A percentile compares a stretch with the other conserved stretches of the same genome.
Evolutionary conservation across 2,329 filamentous ascomycete species (phyloP).

Genomic region (Sphaerostilbella broomeana): DNA sequence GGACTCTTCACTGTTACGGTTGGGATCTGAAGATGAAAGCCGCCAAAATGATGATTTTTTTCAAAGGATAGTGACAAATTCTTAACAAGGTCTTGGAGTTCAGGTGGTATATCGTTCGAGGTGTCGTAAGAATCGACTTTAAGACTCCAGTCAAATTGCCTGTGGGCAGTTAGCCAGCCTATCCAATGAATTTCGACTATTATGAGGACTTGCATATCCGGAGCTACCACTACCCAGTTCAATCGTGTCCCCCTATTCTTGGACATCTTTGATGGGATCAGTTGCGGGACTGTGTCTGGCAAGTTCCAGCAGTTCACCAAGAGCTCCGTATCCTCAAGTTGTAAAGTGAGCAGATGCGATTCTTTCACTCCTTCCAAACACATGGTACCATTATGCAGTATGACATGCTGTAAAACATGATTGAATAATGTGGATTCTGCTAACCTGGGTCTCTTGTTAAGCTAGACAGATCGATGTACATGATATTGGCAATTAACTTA

Average conservation of each 20-base stretch:
- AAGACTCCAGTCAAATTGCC: slow-evolving; percentile 31
- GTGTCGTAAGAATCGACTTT: slow-evolving; percentile 22
- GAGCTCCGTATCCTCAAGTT: slow-evolving; percentile 17
- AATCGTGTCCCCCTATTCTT: slow-evolving; percentile 22
- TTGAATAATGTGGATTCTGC: slow-evolving; percentile 4
- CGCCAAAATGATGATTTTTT: neutral
- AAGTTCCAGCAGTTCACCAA: slow-evolving; percentile 15
- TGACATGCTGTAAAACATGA: slow-evolving; percentile 11
- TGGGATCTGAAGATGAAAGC: neutral
- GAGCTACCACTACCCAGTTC: slow-evolving; percentile 29
- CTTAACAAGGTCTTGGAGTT: slow-evolving; percentile 18
- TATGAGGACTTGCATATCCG: slow-evolving; percentile 27
- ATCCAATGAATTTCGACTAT: neutral
- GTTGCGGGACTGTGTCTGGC: slow-evolving; percentile 11
- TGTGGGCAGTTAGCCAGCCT: no score
- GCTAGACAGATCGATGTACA: no score
- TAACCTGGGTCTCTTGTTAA: no score
- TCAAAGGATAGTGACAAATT: slow-evolving; percentile 16
- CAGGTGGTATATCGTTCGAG: slow-evolving; percentile 14
- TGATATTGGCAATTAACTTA: slow-evolving; percentile 16
- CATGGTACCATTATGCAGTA: slow-evolving; percentile 8
- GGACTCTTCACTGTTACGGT: neutral
- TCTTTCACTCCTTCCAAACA: slow-evolving; percentile 16
- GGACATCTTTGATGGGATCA: slow-evolving; percentile 20
- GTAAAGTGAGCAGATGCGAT: slow-evolving; percentile 19